Evolutionary conservation across 31 red algal genomes (phyloP), one percentile per base, ranked within the genome.

Genomic region (Bonnemaisonia californica): DNA sequence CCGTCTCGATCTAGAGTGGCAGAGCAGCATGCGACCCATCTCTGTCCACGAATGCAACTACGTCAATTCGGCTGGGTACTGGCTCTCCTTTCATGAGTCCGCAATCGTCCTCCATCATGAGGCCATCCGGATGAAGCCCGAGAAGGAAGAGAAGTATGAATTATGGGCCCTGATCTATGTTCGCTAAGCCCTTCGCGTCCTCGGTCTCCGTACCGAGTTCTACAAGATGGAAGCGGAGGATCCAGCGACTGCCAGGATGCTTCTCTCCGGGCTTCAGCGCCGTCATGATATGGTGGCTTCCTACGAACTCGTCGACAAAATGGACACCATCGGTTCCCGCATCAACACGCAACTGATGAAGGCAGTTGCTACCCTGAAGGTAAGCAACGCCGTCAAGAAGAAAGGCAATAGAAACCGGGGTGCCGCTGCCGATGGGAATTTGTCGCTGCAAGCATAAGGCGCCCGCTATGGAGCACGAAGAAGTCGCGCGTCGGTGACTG

Each of bases 51-150:
- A 77, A 33, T 33, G 30, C 0, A 77, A 77, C n/a, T 61, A 59
- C 73, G 4, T 59, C 1, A 77, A 77, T 51, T 18, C 73, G 2
- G 40, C 73, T 29, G 73, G 73, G 1, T 77, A 77, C 27, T 60
- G 41, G 73, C 48, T 60, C 38, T 57, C 73, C 3, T 41, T 39
- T 19, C 4, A 70, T 33, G 11, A 70, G 33, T 24, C 65, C 11
- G 65, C 65, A 13, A 70, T 70, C 11, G 27, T 36, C 7, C 9
- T 70, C 5, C 65, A 33, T 22, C 65, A 70, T 9, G 65, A 70
- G 18, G 9, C 29, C 22, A 39, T 36, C 0, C 8, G 11, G 19
- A 40, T 24, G 4, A 40, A 0, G 16, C 0, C 4, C 4, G 65
- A 36, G 16, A 41, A 41, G 32, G 65, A 26, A 0, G 19, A 70